Conservation (phyloP, 2,329 filamentous ascomycete genomes). For the Nothophoma quercina region DNA sequence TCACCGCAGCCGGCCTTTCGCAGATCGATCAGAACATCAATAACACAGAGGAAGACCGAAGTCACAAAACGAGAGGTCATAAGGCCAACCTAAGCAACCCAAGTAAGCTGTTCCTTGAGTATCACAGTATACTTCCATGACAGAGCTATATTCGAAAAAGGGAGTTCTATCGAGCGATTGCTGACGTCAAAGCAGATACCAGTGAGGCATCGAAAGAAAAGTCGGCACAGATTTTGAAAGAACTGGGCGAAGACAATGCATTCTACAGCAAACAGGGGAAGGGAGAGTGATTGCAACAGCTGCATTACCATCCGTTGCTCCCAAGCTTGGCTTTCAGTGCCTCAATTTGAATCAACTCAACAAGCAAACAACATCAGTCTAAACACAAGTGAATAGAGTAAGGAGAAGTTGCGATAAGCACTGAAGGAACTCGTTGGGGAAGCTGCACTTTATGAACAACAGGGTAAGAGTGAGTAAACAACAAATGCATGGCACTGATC, state of each 20-base stretch:
- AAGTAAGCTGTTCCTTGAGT: constrained; percentile 41
- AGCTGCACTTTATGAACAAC: constrained; percentile 53
- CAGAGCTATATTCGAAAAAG: not conserved
- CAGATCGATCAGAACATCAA: constrained; percentile 34
- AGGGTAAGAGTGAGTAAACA: constrained; percentile 51
- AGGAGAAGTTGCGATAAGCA: constrained; percentile 53
- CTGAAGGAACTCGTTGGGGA: constrained; percentile 56
- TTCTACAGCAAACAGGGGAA: constrained; percentile 7
- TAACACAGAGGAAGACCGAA: constrained; percentile 30
- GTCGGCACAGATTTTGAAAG: not conserved
- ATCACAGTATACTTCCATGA: no score
- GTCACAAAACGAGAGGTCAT: constrained; percentile 46
- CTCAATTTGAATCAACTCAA: not conserved
- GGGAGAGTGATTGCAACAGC: not conserved
- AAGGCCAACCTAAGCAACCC: constrained; percentile 60
- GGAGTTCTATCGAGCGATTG: no score
- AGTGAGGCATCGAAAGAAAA: constrained; percentile 16
- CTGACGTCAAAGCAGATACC: constrained; percentile 15
- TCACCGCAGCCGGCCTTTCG: constrained; percentile 28
- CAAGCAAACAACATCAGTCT: not conserved
- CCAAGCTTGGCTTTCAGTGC: no score
- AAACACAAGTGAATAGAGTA: constrained; percentile 44
- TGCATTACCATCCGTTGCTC: no score
- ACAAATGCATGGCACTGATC: not conserved
- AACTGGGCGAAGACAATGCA: constrained; percentile 2